Evolutionary conservation across 148 eudicot genomes (phyloP).

Genomic region (Bassia scoparia): DNA sequence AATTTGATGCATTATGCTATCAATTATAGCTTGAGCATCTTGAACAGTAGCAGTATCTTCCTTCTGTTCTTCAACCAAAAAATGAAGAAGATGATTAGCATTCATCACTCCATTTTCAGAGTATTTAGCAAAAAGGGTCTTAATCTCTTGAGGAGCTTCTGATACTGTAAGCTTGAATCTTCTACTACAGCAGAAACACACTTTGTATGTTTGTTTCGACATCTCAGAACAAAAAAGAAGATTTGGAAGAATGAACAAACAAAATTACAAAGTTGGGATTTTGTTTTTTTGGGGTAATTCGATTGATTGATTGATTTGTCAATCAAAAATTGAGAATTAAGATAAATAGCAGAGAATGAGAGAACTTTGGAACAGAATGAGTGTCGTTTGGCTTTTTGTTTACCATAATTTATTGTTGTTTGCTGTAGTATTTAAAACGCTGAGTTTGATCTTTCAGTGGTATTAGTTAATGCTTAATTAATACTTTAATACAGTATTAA

Average conservation of each 20-base stretch:
- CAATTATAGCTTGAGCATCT: slow-evolving; percentile 57
- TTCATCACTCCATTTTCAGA: slow-evolving; percentile 73
- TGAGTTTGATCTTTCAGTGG: too few relatives aligned
- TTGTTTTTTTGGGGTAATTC: not conserved
- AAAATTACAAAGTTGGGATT: not conserved
- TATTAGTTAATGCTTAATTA: too few relatives aligned
- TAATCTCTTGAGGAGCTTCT: slow-evolving; percentile 68
- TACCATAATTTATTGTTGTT: not conserved
- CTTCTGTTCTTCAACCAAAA: slow-evolving; percentile 63
- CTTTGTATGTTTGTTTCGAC: slow-evolving; percentile 60
- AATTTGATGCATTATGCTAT: slow-evolving; percentile 40
- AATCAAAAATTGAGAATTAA: not conserved
- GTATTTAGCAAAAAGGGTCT: slow-evolving; percentile 46
- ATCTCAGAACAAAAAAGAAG: not conserved
- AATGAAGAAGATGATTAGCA: slow-evolving; percentile 51
- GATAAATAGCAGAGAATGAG: not conserved
- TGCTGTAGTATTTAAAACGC: too few relatives aligned
- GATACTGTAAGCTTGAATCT: slow-evolving; percentile 59
- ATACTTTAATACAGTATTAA: too few relatives aligned
- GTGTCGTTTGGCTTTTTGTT: slow-evolving; percentile 7
- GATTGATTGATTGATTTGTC: not conserved
- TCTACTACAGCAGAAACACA: slow-evolving; percentile 82
- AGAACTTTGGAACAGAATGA: not conserved
- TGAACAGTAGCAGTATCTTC: slow-evolving; percentile 42
- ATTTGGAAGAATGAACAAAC: not conserved